Base-by-base conservation (phyloP, 148 eudicot species). In the Polygonum aviculare region DNA sequence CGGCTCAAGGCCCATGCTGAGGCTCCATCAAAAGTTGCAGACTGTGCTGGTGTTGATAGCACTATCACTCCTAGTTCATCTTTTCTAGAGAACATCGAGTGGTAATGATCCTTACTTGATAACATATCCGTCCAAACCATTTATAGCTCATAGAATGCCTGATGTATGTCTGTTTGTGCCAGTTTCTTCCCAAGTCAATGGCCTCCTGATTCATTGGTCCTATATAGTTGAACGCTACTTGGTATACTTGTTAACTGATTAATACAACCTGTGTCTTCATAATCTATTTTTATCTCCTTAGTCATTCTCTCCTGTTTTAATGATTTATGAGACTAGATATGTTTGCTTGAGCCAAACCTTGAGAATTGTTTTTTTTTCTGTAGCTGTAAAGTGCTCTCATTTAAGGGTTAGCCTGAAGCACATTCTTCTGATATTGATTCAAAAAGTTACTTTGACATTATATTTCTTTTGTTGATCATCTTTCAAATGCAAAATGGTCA, bases 61-160 rank as follows among this genome's bases (percentile, higher is more conserved):
- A 75, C 35, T 69, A 33, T 76, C 51, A 49, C 77, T 80, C 77
- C 88, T 74, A 81, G 74, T 75, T 65, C 63, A 69, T 70, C 73
- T 62, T 51, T 47, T 83, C 79, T 81, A 48, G 73, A 35, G 19
- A 71, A 79, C 67, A 78, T 65, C 41, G 88, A 83, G 73, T 82
- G 90, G 97, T 92, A 76, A 36, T 38, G 69, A 65, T 55, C 15
- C 40, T 69, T 71, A 1, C 44, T 65, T 76, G 19, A n/a, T 67
- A 67, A 14, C 1, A 35, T 33, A 65, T 33, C 19, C 21, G 44
- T 33, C 35, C 11, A 41, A 65, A 65, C 18, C 26, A 14, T 8
- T 73, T 22, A 36, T 73, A 21, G 16, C 57, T 14, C 12, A 65
- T 26, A 26, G 31, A 49, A 5, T 49, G 12, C 38, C 35, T 73